These are phyloP conservation scores for Fraxinus anomala DNA, from an alignment of 257 asterid species.

Conservation along the genomic window DNA sequence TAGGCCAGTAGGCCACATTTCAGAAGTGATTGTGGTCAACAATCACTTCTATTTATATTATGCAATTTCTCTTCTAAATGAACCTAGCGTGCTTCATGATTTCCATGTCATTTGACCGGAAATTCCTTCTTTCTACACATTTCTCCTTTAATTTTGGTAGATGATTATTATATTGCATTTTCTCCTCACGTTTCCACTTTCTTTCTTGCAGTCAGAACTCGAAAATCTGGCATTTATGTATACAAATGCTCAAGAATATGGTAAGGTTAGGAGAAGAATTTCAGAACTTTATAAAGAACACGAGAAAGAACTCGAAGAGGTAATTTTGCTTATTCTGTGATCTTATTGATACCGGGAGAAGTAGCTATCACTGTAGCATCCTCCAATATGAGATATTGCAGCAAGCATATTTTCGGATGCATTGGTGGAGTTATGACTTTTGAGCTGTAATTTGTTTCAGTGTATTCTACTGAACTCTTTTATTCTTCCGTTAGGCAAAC, in stretches of 20 bases:
- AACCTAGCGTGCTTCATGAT: not conserved
- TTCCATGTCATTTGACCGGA: not conserved
- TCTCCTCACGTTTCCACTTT: constrained; percentile 15
- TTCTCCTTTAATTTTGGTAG: not conserved
- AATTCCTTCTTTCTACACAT: not conserved
- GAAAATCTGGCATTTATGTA: constrained; percentile 90
- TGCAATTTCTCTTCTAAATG: not conserved
- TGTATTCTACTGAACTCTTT: constrained; percentile 13
- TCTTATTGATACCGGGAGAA: not conserved
- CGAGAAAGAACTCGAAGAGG: constrained; percentile 87
- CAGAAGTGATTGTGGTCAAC: not conserved
- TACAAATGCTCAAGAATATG: constrained; percentile 79
- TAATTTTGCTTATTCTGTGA: constrained; percentile 28
- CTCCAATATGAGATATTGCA: not conserved
- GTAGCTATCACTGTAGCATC: constrained; percentile 7
- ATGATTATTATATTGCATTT: constrained; percentile 5
- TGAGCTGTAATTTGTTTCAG: not conserved
- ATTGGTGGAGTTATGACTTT: constrained; percentile 7
- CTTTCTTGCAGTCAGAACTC: constrained; percentile 76
- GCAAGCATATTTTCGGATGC: constrained; percentile 1
- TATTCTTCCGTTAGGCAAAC: constrained; percentile 61
- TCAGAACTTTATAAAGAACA: constrained; percentile 75
- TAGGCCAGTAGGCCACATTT: not conserved
- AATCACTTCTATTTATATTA: not conserved
- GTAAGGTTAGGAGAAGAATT: constrained; percentile 70